phyloP scores from a whole-genome alignment of 2,329 filamentous ascomycete genomes.

The Cytospora leucostoma region DNA sequence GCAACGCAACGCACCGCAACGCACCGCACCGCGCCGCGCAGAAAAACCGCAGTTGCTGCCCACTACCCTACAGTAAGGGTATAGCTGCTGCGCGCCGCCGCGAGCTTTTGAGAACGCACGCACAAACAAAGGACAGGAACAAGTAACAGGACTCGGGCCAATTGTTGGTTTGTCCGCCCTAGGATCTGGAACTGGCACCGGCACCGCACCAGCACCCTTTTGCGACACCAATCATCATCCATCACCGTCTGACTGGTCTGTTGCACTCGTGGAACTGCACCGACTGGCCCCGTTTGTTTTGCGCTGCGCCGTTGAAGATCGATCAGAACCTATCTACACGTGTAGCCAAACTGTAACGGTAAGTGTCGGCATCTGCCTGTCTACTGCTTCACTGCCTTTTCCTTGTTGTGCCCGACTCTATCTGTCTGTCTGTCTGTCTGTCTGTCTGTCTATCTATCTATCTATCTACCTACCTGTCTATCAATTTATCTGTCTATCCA shows the following conservation, averaged over 20 bases:
- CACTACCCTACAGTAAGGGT: too few species aligned
- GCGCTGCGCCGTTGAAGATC: not conserved
- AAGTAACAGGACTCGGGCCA: conserved; percentile 14
- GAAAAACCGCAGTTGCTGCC: not conserved
- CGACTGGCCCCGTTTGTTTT: not conserved
- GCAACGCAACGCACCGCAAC: too few species aligned
- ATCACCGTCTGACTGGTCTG: not conserved
- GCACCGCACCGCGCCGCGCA: too few species aligned
- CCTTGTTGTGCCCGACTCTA: not conserved
- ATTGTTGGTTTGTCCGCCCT: conserved; percentile 20
- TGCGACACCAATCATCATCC: conserved; percentile 19
- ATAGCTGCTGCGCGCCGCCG: not conserved
- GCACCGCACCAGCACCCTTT: not conserved
- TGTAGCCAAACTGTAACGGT: not conserved
- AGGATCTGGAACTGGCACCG: not conserved
- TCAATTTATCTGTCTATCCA: not conserved
- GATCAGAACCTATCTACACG: too few species aligned
- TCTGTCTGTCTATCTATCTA: not conserved
- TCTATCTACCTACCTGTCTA: not conserved
- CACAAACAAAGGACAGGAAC: conserved; percentile 1
- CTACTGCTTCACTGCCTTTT: too few species aligned
- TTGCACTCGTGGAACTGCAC: conserved; percentile 2
- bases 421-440: not conserved
- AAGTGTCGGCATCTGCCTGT: not conserved
- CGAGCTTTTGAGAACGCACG: not conserved